Conservation (phyloP, 352 stramenopile genomes). For the Pythium dissotocum region DNA sequence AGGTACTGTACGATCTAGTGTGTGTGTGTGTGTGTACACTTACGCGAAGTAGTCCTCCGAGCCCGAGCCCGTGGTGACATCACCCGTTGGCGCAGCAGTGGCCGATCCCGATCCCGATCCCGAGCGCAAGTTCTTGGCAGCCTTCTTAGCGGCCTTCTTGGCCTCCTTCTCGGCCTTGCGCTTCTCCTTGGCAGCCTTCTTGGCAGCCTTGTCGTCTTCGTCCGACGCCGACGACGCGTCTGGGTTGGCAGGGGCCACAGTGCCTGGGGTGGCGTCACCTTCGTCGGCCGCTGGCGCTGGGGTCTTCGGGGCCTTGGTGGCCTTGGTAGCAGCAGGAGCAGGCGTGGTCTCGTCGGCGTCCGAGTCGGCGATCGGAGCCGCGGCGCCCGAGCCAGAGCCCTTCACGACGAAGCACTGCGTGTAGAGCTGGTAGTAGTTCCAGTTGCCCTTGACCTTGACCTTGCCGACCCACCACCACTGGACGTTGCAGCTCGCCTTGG, state of each 20-base stretch:
- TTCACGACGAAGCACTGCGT: constrained; percentile 30
- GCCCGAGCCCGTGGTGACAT: not conserved
- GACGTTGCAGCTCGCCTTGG: constrained; percentile 25
- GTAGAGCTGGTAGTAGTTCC: constrained; percentile 34
- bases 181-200: constrained; percentile 16
- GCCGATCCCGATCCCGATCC: not conserved
- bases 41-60: not conserved
- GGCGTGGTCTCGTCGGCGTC: not conserved
- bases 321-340: not conserved
- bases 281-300: not conserved
- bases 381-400: constrained; percentile 15
- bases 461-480: constrained; percentile 32
- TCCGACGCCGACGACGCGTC: not conserved
- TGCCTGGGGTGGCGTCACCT: constrained; percentile 11
- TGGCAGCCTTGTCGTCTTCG: constrained; percentile 3
- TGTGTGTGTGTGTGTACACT: not conserved
- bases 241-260: constrained; percentile 1
- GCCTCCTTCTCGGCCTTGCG: constrained; percentile 17
- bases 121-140: not conserved
- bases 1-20: constrained; percentile 1
- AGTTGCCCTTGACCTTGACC: constrained; percentile 28
- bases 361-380: not conserved
- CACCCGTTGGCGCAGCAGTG: not conserved
- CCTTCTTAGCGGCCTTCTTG: constrained; percentile 10
- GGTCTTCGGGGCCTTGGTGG: not conserved